Conservation (phyloP, 805 yeast genomes). For the Cyberlindnera galapagoensis region DNA sequence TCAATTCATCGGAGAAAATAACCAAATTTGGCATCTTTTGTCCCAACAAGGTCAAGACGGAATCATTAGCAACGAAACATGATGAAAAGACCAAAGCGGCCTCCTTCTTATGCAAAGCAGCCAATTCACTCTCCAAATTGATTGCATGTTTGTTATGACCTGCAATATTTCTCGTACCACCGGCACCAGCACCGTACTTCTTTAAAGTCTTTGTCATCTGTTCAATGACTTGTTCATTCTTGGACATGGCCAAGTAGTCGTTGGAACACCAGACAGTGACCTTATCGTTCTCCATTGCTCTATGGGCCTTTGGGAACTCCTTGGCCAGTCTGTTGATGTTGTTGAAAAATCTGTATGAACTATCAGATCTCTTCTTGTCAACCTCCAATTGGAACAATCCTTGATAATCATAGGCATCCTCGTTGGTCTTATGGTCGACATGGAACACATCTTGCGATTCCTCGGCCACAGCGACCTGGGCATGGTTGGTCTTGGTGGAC, state of each 20-base stretch:
- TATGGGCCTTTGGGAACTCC: constrained; percentile 92
- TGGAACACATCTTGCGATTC: constrained; percentile 18
- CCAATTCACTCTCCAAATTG: constrained; percentile 76
- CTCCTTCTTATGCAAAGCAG: constrained; percentile 88
- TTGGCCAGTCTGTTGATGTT: constrained; percentile 93
- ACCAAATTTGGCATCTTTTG: constrained; percentile 86
- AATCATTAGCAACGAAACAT: constrained; percentile 96
- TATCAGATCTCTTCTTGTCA: constrained; percentile 71
- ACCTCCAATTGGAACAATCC: constrained; percentile 65
- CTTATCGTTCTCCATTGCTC: constrained; percentile 64
- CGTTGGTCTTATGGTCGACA: constrained; percentile 36
- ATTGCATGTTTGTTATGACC: constrained; percentile 95
- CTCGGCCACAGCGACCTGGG: constrained; percentile 24
- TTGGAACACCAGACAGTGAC: constrained; percentile 99
- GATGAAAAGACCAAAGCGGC: constrained; percentile 94
- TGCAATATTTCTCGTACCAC: constrained; percentile 98
- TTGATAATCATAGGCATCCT: constrained; percentile 59
- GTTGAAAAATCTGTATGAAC: constrained; percentile 93
- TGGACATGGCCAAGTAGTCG: constrained; percentile 94
- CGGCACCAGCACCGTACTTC: constrained; percentile 96
- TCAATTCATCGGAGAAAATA: constrained; percentile 84
- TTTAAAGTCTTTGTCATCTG: constrained; percentile 77
- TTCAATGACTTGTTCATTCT: constrained; percentile 61
- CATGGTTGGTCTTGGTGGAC: constrained; percentile 28
- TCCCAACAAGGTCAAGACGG: constrained; percentile 85